phyloP scores from a whole-genome alignment of 371 early-diverging fungal species.

The Mucor lusitanicus region DNA sequence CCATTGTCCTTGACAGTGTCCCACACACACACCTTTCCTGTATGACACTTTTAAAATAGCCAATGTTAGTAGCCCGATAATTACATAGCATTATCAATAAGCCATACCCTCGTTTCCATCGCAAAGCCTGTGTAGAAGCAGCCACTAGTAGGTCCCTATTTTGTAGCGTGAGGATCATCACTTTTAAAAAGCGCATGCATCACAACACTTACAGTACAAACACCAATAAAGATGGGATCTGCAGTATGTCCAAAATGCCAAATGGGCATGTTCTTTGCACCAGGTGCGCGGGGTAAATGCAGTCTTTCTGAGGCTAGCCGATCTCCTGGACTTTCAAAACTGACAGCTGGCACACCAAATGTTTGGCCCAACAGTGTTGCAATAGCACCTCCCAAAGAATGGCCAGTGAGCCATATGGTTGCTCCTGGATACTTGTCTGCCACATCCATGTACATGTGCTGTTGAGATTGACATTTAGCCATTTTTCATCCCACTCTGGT shows the following conservation, averaged over 20 bases:
- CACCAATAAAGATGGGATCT: conserved; percentile 93
- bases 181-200: no score
- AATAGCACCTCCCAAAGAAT: conserved; percentile 91
- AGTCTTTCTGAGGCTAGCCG: conserved; percentile 75
- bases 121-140: conserved; percentile 94
- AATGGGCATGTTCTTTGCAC: conserved; percentile 64
- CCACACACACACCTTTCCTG: conserved; percentile 66
- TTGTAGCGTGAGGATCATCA: no score
- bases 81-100: no score
- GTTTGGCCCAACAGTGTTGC: conserved; percentile 84
- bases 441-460: conserved; percentile 53
- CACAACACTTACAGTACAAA: conserved; percentile 76
- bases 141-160: conserved; percentile 69
- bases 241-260: conserved; percentile 93
- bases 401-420: conserved; percentile 89
- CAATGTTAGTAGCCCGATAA: no score
- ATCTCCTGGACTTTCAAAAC: conserved; percentile 92
- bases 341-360: conserved; percentile 84
- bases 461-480: not conserved
- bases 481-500: not conserved
- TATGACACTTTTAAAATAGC: no score
- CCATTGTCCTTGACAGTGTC: conserved; percentile 68
- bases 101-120: conserved; percentile 76
- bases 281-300: conserved; percentile 72
- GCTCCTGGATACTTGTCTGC: conserved; percentile 66